Evolutionary conservation across 768 basidiomycete genomes (phyloP), one percentile per base, ranked within the genome.

Genomic region (Lactarius psammicola): DNA sequence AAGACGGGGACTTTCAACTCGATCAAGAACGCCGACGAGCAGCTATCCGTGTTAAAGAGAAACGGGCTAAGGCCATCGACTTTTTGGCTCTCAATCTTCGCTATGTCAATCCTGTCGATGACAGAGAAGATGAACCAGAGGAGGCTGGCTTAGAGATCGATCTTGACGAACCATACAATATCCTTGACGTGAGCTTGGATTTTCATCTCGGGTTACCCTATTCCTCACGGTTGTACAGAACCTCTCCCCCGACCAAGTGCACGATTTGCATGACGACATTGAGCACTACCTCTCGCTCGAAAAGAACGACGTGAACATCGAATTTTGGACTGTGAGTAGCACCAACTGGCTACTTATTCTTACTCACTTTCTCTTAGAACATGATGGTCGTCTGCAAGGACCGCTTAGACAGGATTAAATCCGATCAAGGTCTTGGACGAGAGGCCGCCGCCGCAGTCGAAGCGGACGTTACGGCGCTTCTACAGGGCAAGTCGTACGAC

Each of bases 311-410:
- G 80, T 86, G 59, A 96, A 95, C 74, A 84, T 97, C 64, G 96
- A 99, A 70, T 99, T 98, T 75, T 99, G 97, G 97, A 95, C 95
- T 67, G 95, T 94, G 75, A 64, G 85, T 74, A 18, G 71, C 20
- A 71, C 59, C 40, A 30, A 36, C 26, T 8, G 11, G 51, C 56
- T 53, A 18, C 40, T 46, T 30, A 59, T 64, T 28, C 56, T 67
- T 20, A 15, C 28, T 66, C 62, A 56, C 49, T 15, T 44, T 10
- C 10, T 18, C 13, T 11, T 71, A 97, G 92, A 91, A 97, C 71
- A 97, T 99, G 94, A 91, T 95, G 87, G 92, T 96, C 10, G 89
- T 99, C 4, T 97, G 94, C 77, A 92, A 94, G 72, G 90, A 96
- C 74, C 87, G 89, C 23, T 75, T 98, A 33, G 94, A 97, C 57